Percentiles rank a stretch among this genome's conserved stretches.
phyloP scores from a whole-genome alignment of 345 rosid species.

The Populus deltoides region DNA sequence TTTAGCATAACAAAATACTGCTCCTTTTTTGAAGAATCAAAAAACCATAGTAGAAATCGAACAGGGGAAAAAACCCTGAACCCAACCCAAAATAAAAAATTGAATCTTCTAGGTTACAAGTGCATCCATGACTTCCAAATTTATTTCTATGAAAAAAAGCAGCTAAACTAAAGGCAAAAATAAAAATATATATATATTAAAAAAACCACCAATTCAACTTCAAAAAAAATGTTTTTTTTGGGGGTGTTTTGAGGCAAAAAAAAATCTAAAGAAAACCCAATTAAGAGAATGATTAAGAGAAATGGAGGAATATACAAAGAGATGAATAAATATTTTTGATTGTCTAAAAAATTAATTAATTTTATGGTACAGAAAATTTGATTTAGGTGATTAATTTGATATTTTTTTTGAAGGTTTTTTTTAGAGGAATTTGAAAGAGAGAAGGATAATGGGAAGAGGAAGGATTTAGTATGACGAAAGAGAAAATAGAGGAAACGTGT shows the following conservation, averaged over 20 bases:
- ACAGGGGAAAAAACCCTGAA: constrained; percentile 10
- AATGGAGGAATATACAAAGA: neutral
- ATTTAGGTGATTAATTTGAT: neutral
- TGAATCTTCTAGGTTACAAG: neutral
- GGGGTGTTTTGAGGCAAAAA: neutral
- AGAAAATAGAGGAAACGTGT: neutral
- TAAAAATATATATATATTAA: neutral
- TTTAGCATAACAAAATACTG: constrained; percentile 43
- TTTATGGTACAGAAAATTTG: neutral
- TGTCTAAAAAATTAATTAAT: neutral
- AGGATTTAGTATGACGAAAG: neutral
- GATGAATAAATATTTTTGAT: neutral
- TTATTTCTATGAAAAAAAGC: neutral
- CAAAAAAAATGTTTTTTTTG: neutral
- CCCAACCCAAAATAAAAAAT: neutral
- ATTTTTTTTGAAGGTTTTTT: neutral
- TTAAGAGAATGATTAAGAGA: neutral
- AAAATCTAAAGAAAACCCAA: neutral
- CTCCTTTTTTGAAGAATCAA: constrained; percentile 12
- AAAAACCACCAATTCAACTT: neutral
- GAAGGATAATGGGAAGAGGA: constrained; percentile 26
- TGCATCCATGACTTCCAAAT: neutral
- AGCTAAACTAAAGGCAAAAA: neutral
- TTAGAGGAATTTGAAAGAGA: constrained; percentile 10
- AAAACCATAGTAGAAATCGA: constrained; percentile 4